Base-by-base conservation (phyloP, 352 stramenopile genomes). In the Globisporangium middletonii region DNA sequence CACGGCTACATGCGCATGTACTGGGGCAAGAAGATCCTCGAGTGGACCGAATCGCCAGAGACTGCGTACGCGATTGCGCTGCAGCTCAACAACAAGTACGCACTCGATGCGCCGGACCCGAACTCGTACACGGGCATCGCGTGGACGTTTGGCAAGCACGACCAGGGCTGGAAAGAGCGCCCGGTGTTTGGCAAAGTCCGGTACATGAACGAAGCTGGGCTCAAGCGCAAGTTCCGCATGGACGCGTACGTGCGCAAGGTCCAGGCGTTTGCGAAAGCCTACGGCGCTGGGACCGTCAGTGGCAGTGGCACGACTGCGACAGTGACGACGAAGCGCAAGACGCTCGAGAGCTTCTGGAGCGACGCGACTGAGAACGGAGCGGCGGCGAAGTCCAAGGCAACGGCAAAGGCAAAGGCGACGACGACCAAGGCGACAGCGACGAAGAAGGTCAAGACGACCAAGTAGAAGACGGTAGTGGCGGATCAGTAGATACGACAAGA, bases 1-100 rank as follows among this genome's bases (percentile, higher is more conserved):
- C 83, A 94, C 64, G 83, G 85, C 64, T 96, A 92, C 68, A 92
- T 95, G 83, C 88, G 96, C 52, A 99, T 99, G 97, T 99, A 99
- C 75, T 99, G 97, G 97, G 97, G 89, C 43, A 98, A 98, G 75
- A 99, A 99, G 71, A 96, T 99, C 52, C 75, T 99, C 16, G 97
- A 99, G 69, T 99, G 97, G 97, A 98, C 97, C 1, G 52, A 71
- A 23, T 85, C 83, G 11, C 96, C 96, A 0, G 68, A 86, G 41
- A 78, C 97, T 62, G 97, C 95, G 6, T 92, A 99, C 27, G 60
- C 80, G n/a, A 94, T 79, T 5, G 95, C 92, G 13, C 81, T 98
- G 37, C 94, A 96, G 28, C 88, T 99, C 33, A 99, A 99, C 81
- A 98, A 99, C 76, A 97, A 97, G 74, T 99, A 99, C 71, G 87